Conservation (phyloP, 1,284 basidiomycete species). For the Volvariella volvacea region DNA sequence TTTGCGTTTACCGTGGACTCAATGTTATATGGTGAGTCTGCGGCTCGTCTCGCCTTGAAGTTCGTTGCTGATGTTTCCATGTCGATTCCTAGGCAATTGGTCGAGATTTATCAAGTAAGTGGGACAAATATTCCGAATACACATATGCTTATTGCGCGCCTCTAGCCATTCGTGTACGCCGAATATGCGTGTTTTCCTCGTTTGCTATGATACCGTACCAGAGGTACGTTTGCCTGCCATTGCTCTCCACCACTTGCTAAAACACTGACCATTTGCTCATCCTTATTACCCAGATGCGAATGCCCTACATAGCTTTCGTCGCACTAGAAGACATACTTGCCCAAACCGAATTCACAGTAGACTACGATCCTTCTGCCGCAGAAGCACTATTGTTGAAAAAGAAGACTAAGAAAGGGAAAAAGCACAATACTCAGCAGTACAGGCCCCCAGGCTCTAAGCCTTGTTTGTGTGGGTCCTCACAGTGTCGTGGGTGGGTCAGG, state of each 20-base stretch:
- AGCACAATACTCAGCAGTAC: neutral
- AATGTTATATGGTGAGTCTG: slow-evolving; percentile 35
- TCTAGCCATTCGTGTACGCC: slow-evolving; percentile 60
- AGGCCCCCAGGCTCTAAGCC: neutral
- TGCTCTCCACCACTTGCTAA: neutral
- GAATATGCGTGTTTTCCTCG: slow-evolving; percentile 48
- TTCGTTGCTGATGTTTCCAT: neutral
- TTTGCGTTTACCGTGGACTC: slow-evolving; percentile 42
- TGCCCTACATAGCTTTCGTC: slow-evolving; percentile 55
- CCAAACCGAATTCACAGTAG: slow-evolving; percentile 52
- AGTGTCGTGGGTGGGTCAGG: neutral
- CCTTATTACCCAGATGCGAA: slow-evolving; percentile 35
- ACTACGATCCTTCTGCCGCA: slow-evolving; percentile 44
- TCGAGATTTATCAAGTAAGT: slow-evolving; percentile 64
- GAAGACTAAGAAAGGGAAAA: neutral
- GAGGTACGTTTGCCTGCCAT: slow-evolving; percentile 32
- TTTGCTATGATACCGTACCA: slow-evolving; percentile 53
- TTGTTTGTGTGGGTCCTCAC: neutral
- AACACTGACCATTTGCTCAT: neutral
- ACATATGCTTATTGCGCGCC: neutral
- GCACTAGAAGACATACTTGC: slow-evolving; percentile 40
- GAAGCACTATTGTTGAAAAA: too few species aligned
- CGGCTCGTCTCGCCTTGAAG: too few species aligned
- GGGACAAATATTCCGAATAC: neutral
- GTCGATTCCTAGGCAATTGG: slow-evolving; percentile 51